phyloP scores from a whole-genome alignment of 306 rosid genomes.

The Medicago truncatula region MtrunA17r5.0-ANR NC_053046.1:36640001-36640500 shows the following conservation, averaged over 20 bases:
- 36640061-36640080: constrained; percentile 54
- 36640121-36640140: constrained; percentile 47
- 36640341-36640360: constrained; percentile 93
- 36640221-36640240: constrained; percentile 79
- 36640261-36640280: constrained; percentile 91
- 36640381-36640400: constrained; percentile 83
- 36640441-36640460: constrained; percentile 12
- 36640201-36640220: constrained; percentile 73
- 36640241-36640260: constrained; percentile 81
- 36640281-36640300: constrained; percentile 97
- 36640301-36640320: constrained; percentile 85
- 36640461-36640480: constrained; percentile 14
- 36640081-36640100: constrained; percentile 48
- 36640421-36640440: constrained; percentile 65
- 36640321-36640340: constrained; percentile 69
- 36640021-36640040: constrained; percentile 53
- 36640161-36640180: constrained; percentile 62
- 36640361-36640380: constrained; percentile 94
- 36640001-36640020: constrained; percentile 46
- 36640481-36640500: not conserved
- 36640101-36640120: constrained; percentile 51
- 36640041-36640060: constrained; percentile 50
- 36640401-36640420: constrained; percentile 90
- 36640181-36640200: constrained; percentile 76
- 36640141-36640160: constrained; percentile 28